These are phyloP conservation scores for Kurtzmaniella cleridarum DNA, from an alignment of 805 yeast genomes.

Conservation along the genomic window DNA sequence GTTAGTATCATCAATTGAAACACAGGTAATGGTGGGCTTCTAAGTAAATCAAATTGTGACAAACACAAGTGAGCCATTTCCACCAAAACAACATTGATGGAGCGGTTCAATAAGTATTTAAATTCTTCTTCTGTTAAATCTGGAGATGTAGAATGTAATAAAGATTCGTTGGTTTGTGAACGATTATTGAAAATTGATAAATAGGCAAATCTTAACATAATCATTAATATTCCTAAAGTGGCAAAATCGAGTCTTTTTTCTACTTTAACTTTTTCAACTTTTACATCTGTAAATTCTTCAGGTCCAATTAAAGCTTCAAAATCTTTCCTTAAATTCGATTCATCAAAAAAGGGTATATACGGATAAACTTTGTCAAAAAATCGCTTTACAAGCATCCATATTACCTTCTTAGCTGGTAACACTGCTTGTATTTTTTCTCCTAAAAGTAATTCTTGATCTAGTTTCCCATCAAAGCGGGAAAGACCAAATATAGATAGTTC, in stretches of 20 bases:
- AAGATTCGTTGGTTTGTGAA: conserved; percentile 22
- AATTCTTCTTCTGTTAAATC: conserved; percentile 17
- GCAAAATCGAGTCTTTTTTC: conserved; percentile 31
- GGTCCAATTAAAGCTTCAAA: conserved; percentile 39
- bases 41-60: conserved; percentile 26
- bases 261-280: conserved; percentile 18
- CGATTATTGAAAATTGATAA: conserved; percentile 34
- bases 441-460: conserved; percentile 31
- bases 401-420: conserved; percentile 49
- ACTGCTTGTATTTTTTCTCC: conserved; percentile 36
- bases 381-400: conserved; percentile 53
- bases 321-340: conserved; percentile 42
- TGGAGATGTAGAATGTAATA: conserved; percentile 18
- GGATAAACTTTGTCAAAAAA: conserved; percentile 59
- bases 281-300: conserved; percentile 16
- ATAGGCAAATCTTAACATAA: conserved; percentile 31
- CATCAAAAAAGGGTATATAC: conserved; percentile 64
- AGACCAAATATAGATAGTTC: conserved; percentile 30
- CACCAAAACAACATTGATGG: conserved; percentile 25
- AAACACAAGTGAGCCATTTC: conserved; percentile 32
- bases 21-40: conserved; percentile 42
- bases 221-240: conserved; percentile 26
- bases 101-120: conserved; percentile 24
- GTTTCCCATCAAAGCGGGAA: conserved; percentile 25
- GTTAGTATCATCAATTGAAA: conserved; percentile 50